These are phyloP conservation scores for Ogataea sp. DNA, from an alignment of 805 yeast genomes.

Conservation along the genomic window DNA sequence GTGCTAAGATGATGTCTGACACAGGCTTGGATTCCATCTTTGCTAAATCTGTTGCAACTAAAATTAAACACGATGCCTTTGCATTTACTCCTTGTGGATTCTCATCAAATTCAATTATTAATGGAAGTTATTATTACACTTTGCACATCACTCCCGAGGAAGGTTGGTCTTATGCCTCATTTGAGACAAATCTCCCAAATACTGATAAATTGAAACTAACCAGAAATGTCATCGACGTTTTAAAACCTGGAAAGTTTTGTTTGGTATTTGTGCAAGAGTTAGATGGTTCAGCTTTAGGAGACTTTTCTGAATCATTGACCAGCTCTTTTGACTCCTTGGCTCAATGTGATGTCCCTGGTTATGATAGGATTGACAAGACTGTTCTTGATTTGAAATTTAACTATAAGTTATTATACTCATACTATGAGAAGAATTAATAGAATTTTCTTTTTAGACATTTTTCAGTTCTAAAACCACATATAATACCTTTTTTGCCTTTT, in stretches of 20 bases:
- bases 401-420: constrained; percentile 64
- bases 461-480: neutral
- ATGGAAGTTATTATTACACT: constrained; percentile 58
- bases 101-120: constrained; percentile 75
- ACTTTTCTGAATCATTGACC: neutral
- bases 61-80: constrained; percentile 68
- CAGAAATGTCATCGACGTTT: constrained; percentile 48
- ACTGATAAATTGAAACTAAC: constrained; percentile 49
- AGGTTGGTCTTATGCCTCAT: constrained; percentile 94
- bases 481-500: neutral
- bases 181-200: constrained; percentile 75
- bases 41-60: constrained; percentile 6
- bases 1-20: constrained; percentile 55
- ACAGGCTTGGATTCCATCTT: constrained; percentile 60
- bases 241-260: constrained; percentile 73
- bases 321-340: constrained; percentile 13
- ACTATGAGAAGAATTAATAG: constrained; percentile 36
- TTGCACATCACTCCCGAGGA: constrained; percentile 90
- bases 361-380: constrained; percentile 57
- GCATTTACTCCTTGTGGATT: constrained; percentile 93
- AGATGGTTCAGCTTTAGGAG: neutral
- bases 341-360: constrained; percentile 32
- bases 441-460: constrained; percentile 6
- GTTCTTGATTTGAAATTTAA: constrained; percentile 64
- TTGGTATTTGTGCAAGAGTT: constrained; percentile 21